A percentile compares a stretch with the other conserved stretches of the same genome.
These are phyloP conservation scores for Xerocomus tenax DNA, from an alignment of 1,284 basidiomycete species.

Conservation along the genomic window DNA sequence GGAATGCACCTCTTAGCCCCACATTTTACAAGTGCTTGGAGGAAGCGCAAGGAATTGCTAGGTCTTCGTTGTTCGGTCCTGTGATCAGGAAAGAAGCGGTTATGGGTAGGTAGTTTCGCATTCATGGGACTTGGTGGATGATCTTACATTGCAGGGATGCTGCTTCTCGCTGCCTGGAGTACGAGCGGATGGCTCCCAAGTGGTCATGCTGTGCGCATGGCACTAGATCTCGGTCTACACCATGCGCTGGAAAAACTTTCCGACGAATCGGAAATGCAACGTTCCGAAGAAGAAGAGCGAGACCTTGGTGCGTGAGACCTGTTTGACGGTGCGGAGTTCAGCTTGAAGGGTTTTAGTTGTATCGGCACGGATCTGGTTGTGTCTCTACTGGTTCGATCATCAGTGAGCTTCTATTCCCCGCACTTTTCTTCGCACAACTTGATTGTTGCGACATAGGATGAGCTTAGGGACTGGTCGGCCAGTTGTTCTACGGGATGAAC, in stretches of 20 bases:
- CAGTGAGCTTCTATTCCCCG: slow-evolving; percentile 45
- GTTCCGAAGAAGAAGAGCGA: slow-evolving; percentile 75
- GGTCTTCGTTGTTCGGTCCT: slow-evolving; percentile 85
- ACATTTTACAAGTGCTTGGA: slow-evolving; percentile 87
- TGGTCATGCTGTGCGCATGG: slow-evolving; percentile 91
- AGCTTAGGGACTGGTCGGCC: slow-evolving; percentile 86
- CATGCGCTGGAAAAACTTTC: slow-evolving; percentile 86
- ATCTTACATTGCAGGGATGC: slow-evolving; percentile 53
- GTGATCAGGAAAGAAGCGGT: slow-evolving; percentile 90
- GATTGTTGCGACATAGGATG: slow-evolving; percentile 49
- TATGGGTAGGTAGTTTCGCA: slow-evolving; percentile 49
- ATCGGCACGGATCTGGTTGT: slow-evolving; percentile 88
- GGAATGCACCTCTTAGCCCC: slow-evolving; percentile 72
- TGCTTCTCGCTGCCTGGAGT: slow-evolving; percentile 85
- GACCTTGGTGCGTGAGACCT: slow-evolving; percentile 56
- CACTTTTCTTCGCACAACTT: slow-evolving; percentile 11
- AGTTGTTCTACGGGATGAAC: slow-evolving; percentile 81
- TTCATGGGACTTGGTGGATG: slow-evolving; percentile 4
- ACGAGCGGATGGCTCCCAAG: slow-evolving; percentile 90
- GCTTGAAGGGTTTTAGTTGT: slow-evolving; percentile 50
- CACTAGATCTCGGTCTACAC: slow-evolving; percentile 84
- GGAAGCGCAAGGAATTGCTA: slow-evolving; percentile 89
- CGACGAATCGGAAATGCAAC: slow-evolving; percentile 56
- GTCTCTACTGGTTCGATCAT: slow-evolving; percentile 89
- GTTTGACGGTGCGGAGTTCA: slow-evolving; percentile 1